Evolutionary conservation across 257 asterid species (phyloP).

Genomic region (Primulina huaijiensis): DNA sequence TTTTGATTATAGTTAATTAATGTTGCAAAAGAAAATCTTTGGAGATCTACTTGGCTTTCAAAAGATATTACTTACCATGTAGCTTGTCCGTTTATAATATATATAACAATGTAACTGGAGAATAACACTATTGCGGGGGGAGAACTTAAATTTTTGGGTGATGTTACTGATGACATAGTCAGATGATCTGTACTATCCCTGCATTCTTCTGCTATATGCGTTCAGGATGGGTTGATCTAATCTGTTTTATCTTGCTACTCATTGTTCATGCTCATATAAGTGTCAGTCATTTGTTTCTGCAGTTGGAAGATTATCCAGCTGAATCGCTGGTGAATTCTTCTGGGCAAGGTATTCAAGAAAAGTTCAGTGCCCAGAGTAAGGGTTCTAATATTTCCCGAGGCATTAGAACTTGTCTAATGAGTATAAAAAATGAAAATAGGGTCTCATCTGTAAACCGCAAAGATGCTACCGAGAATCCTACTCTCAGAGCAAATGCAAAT

Average conservation of each 20-base stretch:
- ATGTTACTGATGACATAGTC: slow-evolving; percentile 3
- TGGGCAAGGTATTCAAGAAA: slow-evolving; percentile 37
- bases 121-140: background rate
- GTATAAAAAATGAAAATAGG: slow-evolving; percentile 36
- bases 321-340: slow-evolving; percentile 53
- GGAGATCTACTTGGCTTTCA: slow-evolving; percentile 20
- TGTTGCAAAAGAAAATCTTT: background rate
- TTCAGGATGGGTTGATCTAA: slow-evolving; percentile 16
- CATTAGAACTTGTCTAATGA: slow-evolving; percentile 33
- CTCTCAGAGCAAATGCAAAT: slow-evolving; percentile 34
- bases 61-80: background rate
- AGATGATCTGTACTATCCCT: background rate
- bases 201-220: slow-evolving; percentile 14
- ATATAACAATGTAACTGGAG: background rate
- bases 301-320: slow-evolving; percentile 82
- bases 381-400: slow-evolving; percentile 32
- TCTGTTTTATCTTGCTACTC: slow-evolving; percentile 10
- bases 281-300: slow-evolving; percentile 28
- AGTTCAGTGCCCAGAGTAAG: slow-evolving; percentile 41
- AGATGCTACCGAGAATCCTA: slow-evolving; percentile 32
- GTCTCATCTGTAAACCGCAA: slow-evolving; percentile 41
- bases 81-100: slow-evolving; percentile 1
- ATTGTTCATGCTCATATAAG: slow-evolving; percentile 25
- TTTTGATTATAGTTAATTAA: background rate
- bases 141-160: background rate